Evolutionary conservation across 176 grass and related monocot species (phyloP), one percentile per base, ranked within the genome.

Genomic region (Hyparrhenia diplandra): DNA sequence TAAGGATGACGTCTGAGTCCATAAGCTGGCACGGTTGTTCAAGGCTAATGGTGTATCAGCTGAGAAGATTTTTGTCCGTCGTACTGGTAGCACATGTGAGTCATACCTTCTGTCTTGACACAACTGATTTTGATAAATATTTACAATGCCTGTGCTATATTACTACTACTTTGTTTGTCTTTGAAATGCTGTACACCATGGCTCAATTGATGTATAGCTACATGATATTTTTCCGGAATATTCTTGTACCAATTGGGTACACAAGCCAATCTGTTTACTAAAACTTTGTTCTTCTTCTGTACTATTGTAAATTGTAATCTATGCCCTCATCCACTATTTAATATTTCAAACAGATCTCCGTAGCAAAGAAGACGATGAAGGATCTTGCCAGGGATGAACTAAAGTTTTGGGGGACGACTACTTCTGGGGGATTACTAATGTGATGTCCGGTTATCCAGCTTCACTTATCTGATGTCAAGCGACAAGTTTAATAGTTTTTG

Each of bases 21-120:
- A 84, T 69, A 43, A 69, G 73, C n/a, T 84, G 82, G 82, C 82
- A 34, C 47, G 32, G 49, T 36, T 84, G 35, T 43, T 84, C 23
- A 69, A 4, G 47, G 27, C 35, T 46, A 84, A 84, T 69, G 64
- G 54, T n/a, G 1, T 84, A 77, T 37, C 73, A 4, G 20, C 61
- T 45, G 64, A 69, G 64, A 77, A 36, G 36, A 69, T 84, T 43
- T 77, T 24, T 20, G 64, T 84, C 8, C 82, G 13, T 27, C 49
- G 17, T 18, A 77, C 36, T 69, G 13, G 73, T 13, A 84, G 82
- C 21, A 6, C 31, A 1, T 13, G 73, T 69, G 63, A 76, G 73
- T 76, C 31, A 21, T 66, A 55, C 10, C 39, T 84, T 73, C 64
- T 34, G 63, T 18, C 16, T 77, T 73, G 32, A 73, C 73, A 32